Evolutionary conservation across 495 filamentous ascomycete species (phyloP), one percentile per base, ranked within the genome.

Genomic region (Penicillium desertorum): DNA sequence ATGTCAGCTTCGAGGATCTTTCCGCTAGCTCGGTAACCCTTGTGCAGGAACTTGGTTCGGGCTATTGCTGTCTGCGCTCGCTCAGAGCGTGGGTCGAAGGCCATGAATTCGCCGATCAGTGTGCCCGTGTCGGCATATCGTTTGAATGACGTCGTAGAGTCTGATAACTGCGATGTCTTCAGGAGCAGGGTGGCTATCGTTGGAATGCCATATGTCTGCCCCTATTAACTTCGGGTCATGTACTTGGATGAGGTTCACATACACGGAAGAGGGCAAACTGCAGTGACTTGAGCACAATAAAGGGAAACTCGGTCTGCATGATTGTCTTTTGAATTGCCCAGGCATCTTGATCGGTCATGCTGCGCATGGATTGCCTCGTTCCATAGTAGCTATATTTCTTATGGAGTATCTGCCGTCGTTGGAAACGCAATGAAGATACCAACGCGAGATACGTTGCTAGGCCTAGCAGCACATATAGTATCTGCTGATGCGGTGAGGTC

Each of bases 21-120:
- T 14, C 84, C 84, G 23, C 74, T 70, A 20, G 78, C 73, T 5
- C 75, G 73, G 65, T 88, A 87, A 14, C 70, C 70, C 25, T 71
- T 71, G 53, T 89, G 87, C 3, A 89, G 75, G 63, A 79, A 88
- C 56, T 88, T 89, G 67, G 87, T 87, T 41, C 86, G 80, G 0
- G 82, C 80, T 36, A 88, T 78, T 34, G 81, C 81, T 12, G 74
- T 76, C 25, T 78, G 70, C 8, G 80, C 68, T 3, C 84, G 73
- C 14, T 80, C 74, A 10, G 77, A 78, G 11, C 69, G 66, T 1
- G 85, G 84, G 3, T 76, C 51, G 20, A 75, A 68, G 5, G 69
- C 64, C 48, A 75, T 69, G 56, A 85, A 77, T 59, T 88, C 83
- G 25, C 72, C 75, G 34, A 88, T 81, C 1, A 89, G 62, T 11